These are phyloP conservation scores for Paramecium pentaurelia DNA, from an alignment of 73 alveolate species.

Conservation along the genomic window DNA sequence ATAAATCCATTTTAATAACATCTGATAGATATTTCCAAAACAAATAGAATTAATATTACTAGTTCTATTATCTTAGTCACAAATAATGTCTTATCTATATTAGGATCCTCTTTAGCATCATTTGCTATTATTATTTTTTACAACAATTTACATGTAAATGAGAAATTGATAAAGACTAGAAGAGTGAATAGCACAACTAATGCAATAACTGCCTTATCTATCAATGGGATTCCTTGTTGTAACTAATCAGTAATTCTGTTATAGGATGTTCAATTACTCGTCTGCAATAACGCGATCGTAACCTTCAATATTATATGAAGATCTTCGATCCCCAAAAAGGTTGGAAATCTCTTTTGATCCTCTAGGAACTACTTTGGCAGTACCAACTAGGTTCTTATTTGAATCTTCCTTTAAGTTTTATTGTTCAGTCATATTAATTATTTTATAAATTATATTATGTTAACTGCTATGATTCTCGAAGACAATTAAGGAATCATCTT, in stretches of 20 bases:
- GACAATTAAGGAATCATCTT: not conserved
- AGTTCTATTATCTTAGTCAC: not conserved
- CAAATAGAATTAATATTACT: not conserved
- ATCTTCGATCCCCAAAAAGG: not conserved
- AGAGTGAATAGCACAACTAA: not conserved
- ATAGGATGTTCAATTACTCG: not conserved
- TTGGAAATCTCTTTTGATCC: not conserved
- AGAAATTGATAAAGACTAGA: not conserved
- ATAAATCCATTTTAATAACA: not conserved
- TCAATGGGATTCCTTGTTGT: not conserved
- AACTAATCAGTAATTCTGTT: not conserved
- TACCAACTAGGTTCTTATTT: not conserved
- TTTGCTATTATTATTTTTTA: not conserved
- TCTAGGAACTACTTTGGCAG: not conserved
- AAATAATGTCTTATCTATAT: not conserved
- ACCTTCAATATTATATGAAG: constrained; percentile 20
- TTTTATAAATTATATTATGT: not conserved
- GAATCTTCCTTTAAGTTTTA: not conserved
- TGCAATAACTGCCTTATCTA: not conserved
- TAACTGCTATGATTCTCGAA: not conserved
- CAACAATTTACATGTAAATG: not conserved
- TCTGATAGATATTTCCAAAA: not conserved
- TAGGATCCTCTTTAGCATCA: not conserved
- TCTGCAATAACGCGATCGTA: constrained; percentile 7
- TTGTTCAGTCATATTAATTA: not conserved